Evolutionary conservation across 2,329 filamentous ascomycete species (phyloP), one percentile per base, ranked within the genome.

Genomic region (Colletotrichum sp.): DNA sequence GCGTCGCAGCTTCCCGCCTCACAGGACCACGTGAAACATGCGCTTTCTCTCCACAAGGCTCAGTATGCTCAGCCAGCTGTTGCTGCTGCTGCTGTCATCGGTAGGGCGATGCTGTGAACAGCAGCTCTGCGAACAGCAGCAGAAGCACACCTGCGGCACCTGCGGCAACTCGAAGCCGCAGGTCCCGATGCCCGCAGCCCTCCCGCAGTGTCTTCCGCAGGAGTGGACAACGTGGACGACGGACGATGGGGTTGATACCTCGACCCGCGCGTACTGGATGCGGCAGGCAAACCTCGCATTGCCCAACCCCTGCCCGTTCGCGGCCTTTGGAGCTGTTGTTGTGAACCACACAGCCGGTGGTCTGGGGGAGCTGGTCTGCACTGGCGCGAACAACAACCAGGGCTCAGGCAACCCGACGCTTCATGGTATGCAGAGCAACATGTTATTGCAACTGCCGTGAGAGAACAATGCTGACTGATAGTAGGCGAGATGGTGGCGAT

Each of bases 401-500:
- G 72, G 77, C 34, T 85, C 82, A 4, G 88, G 88, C 2, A 89
- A 90, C 78, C 89, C 89, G 2, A 87, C 83, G 2, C 78, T 88
- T n/a, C 89, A 90, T 76, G 88, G 87, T 86, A 80, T 15, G 27
- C 36, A 12, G 16, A 27, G 36, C 21, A 38, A 62, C 21, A 29
- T 62, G 29, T 24, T 61, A 57, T 57, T 27, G 8, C 34, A 62
- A 36, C 59, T 62, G 59, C 59, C 24, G 33, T 16, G 15, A 18
- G 34, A 27, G 33, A 62, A 24, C n/a, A n/a, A 31, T 63, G 36
- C 33, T 36, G 24, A 54, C 29, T 13, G 11, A 2, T 16, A 59
- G 16, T 61, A 86, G 87, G 88, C 18, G 89, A 91, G 77, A 90
- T 90, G 29, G 85, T 86, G 5, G 88, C 87, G 15, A 90, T 90